phyloP scores from a whole-genome alignment of 345 rosid species.

The Geranium brycei region DNA sequence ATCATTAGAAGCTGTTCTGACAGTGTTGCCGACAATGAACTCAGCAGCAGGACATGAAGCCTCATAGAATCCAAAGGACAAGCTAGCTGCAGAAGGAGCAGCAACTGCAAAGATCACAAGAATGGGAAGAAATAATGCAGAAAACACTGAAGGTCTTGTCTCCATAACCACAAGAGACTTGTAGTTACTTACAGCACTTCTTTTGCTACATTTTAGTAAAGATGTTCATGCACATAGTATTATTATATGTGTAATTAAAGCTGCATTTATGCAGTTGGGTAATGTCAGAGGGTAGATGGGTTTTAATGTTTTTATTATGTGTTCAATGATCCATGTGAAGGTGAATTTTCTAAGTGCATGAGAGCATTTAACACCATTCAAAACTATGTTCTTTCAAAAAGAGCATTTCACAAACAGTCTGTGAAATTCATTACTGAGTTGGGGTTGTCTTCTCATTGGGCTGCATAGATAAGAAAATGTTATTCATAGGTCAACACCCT shows the following conservation, averaged over 20 bases:
- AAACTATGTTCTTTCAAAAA: not conserved
- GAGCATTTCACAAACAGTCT: not conserved
- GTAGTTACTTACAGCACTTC: too few species aligned
- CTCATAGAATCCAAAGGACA: constrained; percentile 59
- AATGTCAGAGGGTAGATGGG: constrained; percentile 32
- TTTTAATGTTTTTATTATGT: not conserved
- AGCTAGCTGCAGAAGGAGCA: constrained; percentile 20
- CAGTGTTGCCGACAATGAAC: constrained; percentile 45
- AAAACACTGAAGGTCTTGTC: constrained; percentile 8
- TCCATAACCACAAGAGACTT: constrained; percentile 18
- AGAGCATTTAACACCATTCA: constrained; percentile 7
- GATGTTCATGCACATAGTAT: not conserved
- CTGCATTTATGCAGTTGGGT: constrained; percentile 29
- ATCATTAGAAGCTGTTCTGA: constrained; percentile 46
- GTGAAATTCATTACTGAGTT: not conserved
- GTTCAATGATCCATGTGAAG: not conserved
- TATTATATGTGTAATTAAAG: constrained; percentile 12
- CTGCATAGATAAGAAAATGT: not conserved
- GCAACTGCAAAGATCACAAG: constrained; percentile 13
- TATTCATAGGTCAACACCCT: too few species aligned
- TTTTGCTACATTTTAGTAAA: too few species aligned
- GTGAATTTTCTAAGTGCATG: not conserved
- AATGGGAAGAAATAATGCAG: constrained; percentile 6
- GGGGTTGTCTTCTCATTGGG: too few species aligned
- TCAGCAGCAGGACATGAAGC: constrained; percentile 67